Evolutionary conservation across 148 eudicot species (phyloP), one percentile per base, ranked within the genome.

Genomic region (Simmondsia chinensis): DNA sequence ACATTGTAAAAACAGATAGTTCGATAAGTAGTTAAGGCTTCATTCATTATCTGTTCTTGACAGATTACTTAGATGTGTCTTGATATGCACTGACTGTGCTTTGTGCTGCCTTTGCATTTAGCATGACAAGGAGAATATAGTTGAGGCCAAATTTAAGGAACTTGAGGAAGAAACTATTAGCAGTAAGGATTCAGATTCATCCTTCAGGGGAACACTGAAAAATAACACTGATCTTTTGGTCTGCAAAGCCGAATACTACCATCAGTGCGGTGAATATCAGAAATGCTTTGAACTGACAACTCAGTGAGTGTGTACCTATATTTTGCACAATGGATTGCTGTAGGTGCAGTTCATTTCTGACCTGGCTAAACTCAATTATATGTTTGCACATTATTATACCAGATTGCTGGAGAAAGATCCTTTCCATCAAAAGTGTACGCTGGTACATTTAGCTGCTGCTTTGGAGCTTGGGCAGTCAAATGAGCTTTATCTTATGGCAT

Each of bases 341-440:
- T 39, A 15, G 20, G 7, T 13, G 33, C 19, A 2, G 24, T 4
- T 37, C 19, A 16, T 5, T 49, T 36, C 20, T n/a, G 24, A 6
- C 27, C 38, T 22, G 32, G 36, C 20, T 45, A 22, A 27, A 39
- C 24, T 30, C 27, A 39, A 23, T 20, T 10, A 16, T 50, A 14
- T 66, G 38, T 63, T n/a, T n/a, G n/a, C 42, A 28, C 36, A 19
- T 51, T 37, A 24, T 64, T 29, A 51, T 57, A 43, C 28, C 72
- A 89, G 97, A 51, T 79, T 91, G 76, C 99, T 91, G 33, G 99
- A 91, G 65, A 91, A 82, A 64, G 99, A 91, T 63, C 99, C 93
- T 24, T 91, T 91, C 55, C 99, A 91, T 71, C 71, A 82, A 49
- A 91, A 91, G 68, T 74, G 86, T 62, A 85, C 79, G 9, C 60